Evolutionary conservation across 1,139 yeast genomes (phyloP), one percentile per base, ranked within the genome.

Genomic region (Pichia sp.): DNA sequence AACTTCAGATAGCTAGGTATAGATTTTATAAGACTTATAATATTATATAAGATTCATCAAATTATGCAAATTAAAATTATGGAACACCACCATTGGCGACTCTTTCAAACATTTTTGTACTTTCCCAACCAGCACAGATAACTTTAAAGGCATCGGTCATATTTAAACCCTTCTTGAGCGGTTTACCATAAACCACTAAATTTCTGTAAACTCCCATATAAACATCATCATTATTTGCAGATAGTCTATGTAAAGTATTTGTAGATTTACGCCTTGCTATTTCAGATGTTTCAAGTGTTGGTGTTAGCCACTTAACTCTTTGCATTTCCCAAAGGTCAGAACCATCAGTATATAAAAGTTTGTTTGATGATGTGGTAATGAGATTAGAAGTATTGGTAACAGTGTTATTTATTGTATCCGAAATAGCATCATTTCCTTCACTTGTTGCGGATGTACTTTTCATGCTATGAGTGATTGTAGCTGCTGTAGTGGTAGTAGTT

Each of bases 71-170:
- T 33, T 34, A 2, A 34, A 39, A 25, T 8, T 29, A 58, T 39
- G 59, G 59, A 7, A 48, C 51, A 47, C 81, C 80, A 51, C 81
- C 81, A 48, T 66, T 69, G 8, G 79, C 79, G 10, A 81, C 81
- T 44, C 79, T 62, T 51, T 82, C 88, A 84, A 87, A 84, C 60
- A 76, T 77, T 54, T 77, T 83, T 27, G 78, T 79, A 51, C 79
- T 80, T 22, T 74, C 71, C 95, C 95, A 86, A 9, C 91, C 93
- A 7, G 80, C 76, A 60, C 84, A 78, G 39, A 85, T 76, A 18
- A 85, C 76, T 53, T 74, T 74, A 51, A 84, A 62, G 45, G 82
- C 76, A 62, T 85, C 91, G 53, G 68, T 69, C 58, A 85, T 71
- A 63, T 83, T 84, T 65, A 86, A 70, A 36, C 82, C 79, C 60